Evolutionary conservation across 2,329 filamentous ascomycete genomes (phyloP).

Genomic region (Phoma sp.): DNA sequence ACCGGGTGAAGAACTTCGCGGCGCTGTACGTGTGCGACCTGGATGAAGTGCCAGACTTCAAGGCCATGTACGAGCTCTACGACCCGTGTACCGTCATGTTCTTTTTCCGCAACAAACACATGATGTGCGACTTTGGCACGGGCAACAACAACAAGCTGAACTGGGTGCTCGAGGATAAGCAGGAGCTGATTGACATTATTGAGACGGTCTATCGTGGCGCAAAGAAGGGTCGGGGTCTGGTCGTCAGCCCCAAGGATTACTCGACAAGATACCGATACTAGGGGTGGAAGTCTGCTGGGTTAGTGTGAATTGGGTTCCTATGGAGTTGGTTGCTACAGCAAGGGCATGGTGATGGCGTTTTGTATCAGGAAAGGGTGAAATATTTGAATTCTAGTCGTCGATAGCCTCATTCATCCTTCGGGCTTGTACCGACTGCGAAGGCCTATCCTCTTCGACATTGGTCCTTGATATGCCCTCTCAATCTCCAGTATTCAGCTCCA

Average conservation of each 20-base stretch:
- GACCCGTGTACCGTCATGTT: slow-evolving; percentile 96
- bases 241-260: slow-evolving; percentile 90
- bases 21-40: slow-evolving; percentile 86
- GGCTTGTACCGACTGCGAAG: too few relatives aligned
- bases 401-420: too few relatives aligned
- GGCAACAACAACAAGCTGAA: slow-evolving; percentile 99
- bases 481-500: slow-evolving; percentile 49
- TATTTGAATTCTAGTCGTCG: too few relatives aligned
- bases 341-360: slow-evolving; percentile 6
- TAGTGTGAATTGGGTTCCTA: neutral
- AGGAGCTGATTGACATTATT: slow-evolving; percentile 97
- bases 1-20: slow-evolving; percentile 91
- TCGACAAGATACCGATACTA: slow-evolving; percentile 73
- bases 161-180: slow-evolving; percentile 96
- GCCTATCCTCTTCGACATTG: too few relatives aligned
- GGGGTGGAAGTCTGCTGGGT: neutral
- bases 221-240: slow-evolving; percentile 95
- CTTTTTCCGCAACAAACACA: slow-evolving; percentile 98
- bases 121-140: slow-evolving; percentile 95
- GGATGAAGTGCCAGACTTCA: slow-evolving; percentile 71
- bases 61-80: slow-evolving; percentile 91
- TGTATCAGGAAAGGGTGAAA: neutral
- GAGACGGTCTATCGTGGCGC: slow-evolving; percentile 98
- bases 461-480: slow-evolving; percentile 11
- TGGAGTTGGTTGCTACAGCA: slow-evolving; percentile 1